Base-by-base conservation (phyloP, 345 rosid genomes). In the Raphanus raphanistrum region DNA sequence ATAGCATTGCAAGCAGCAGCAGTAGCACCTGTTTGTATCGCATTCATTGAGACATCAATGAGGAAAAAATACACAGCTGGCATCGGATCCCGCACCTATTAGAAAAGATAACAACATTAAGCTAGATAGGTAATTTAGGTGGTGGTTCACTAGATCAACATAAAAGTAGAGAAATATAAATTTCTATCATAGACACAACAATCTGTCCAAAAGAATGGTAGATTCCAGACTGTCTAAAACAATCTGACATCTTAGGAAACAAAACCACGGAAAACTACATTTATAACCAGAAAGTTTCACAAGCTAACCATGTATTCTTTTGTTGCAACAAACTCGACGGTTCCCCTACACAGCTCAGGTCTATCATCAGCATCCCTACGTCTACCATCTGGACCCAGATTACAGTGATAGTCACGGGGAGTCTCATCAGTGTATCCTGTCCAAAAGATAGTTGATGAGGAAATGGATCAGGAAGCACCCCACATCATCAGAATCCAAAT, bases 1-100 rank as follows among this genome's bases (percentile, higher is more conserved):
- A 94, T 88, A 36, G 98, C 96, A 83, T 88, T 87, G 85, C 99
- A 94, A 71, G 99, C 96, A 62, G 98, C 97, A 71, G 98, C 99
- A 69, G 98, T 90, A 61, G 98, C 98, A 81, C 98, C 96, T 57
- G 94, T 95, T 80, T 90, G 98, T 71, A 95, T 71, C 8, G 97
- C 97, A 85, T 90, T 90, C 94, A 90, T 85, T 50, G 98, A 92
- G 69, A 95, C 99, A 84, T 95, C 99, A 83, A 95, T 81, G 27
- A 90, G 94, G 84, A 92, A 92, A 87, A 94, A 92, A 73, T 86
- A 92, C 21, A 94, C 92, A n/a, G 96, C 97, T 10, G 97, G 97
- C 99, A 95, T 95, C 54, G 99, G 98, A 76, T 95, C 99, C 60
- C 99, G 97, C 72, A 92, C 89, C 99, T 95, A 85, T 63, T 48